Conservation (phyloP, 176 grass and related monocot species). For the Oryza longistaminata region DNA sequence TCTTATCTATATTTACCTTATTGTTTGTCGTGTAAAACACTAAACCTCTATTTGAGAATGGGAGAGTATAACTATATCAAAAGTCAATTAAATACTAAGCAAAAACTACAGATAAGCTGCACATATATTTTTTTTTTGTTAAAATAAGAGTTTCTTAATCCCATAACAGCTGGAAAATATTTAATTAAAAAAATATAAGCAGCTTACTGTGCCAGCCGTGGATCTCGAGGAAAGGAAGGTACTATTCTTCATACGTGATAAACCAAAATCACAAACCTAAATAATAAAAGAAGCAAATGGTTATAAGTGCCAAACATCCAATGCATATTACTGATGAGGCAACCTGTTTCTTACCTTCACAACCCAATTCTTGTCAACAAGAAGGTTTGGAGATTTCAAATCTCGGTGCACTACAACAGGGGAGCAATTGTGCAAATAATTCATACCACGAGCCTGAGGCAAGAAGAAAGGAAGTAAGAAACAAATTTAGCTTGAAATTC, state of each 20-base stretch:
- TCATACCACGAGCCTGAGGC: conserved; percentile 91
- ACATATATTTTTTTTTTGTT: not conserved
- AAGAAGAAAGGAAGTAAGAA: conserved; percentile 34
- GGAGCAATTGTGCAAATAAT: conserved; percentile 97
- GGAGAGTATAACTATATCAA: not conserved
- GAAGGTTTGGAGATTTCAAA: conserved; percentile 96
- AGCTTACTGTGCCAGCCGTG: conserved; percentile 96
- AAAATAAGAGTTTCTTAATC: conserved; percentile 27
- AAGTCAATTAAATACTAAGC: conserved; percentile 5
- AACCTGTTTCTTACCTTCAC: conserved; percentile 74
- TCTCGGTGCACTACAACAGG: conserved; percentile 93
- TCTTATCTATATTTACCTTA: not conserved
- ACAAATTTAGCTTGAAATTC: conserved; percentile 6
- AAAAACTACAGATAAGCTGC: conserved; percentile 23
- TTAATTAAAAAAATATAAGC: conserved; percentile 25
- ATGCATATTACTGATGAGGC: conserved; percentile 27
- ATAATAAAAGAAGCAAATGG: conserved; percentile 31
- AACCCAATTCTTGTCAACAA: conserved; percentile 99
- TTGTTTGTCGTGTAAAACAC: not conserved
- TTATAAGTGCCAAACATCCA: conserved; percentile 1
- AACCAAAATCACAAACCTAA: conserved; percentile 99
- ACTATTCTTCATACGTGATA: conserved; percentile 85
- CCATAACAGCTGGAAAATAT: conserved; percentile 27
- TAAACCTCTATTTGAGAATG: not conserved
- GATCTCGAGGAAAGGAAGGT: conserved; percentile 99